Base-by-base conservation (phyloP, 805 yeast species). In the Pichia cabralensis region DNA sequence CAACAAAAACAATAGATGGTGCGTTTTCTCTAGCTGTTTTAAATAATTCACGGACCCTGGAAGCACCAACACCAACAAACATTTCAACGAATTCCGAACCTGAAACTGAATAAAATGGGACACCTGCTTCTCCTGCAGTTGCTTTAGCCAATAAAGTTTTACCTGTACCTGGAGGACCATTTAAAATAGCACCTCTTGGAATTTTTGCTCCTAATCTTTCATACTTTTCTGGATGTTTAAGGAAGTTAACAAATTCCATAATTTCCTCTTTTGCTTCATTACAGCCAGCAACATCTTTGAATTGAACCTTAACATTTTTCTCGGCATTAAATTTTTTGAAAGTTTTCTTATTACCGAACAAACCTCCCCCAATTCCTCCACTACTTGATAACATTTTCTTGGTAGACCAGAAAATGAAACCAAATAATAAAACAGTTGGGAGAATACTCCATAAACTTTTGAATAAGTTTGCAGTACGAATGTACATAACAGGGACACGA, bases 101-200 rank as follows among this genome's bases (percentile, higher is more conserved):
- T 1, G 95, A 83, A 14, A 92, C 97, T 12, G 95, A 82, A 49
- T 77, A 77, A 56, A 92, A 92, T 28, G 99, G 96, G 26, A 92
- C 98, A 38, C 92, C 94, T 0, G 99, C 98, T 59, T 92, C 99
- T 46, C 98, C 98, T 2, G 98, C 98, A 32, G 97, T 92, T 5
- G 99, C 99, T 55, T 85, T 89, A 10, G 99, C 99, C 33, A 92
- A 64, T 35, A 92, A 65, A 1, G 99, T 92, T 57, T 92, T 92
- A 75, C 99, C 99, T 8, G 98, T 92, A 65, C 99, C 99, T 33
- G 99, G 99, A 13, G 98, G 95, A 31, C 99, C 99, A 2, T 95
- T 81, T 38, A 92, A 64, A 40, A 92, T 84, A 8, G 98, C 98
- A 48, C 99, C 99, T 55, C 97, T 75, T 31, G 99, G 99, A 46